phyloP scores from a whole-genome alignment of 139 green algal genomes.

The Parachlorella kessleri region DNA sequence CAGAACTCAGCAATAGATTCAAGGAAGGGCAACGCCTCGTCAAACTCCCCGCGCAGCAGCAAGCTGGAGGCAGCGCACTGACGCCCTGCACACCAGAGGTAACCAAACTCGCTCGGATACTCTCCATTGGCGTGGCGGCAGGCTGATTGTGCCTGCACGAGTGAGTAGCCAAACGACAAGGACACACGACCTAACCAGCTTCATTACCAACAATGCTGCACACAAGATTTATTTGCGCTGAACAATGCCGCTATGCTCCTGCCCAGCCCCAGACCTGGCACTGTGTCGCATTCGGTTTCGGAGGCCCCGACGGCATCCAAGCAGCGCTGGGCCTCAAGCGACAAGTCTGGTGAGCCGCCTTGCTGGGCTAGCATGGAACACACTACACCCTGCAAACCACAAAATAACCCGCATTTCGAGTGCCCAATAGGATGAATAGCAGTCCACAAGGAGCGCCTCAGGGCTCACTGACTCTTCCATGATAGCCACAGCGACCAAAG shows the following conservation, averaged over 20 bases:
- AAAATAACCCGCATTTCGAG: too few species aligned
- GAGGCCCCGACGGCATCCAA: conserved; percentile 80
- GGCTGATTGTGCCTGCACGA: not conserved
- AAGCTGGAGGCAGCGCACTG: conserved; percentile 89
- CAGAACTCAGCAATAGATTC: conserved; percentile 61
- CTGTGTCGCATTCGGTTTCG: conserved; percentile 83
- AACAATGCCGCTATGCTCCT: too few species aligned
- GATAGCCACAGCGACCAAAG: too few species aligned
- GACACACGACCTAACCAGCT: conserved; percentile 12
- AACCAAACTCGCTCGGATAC: too few species aligned
- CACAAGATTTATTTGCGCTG: too few species aligned
- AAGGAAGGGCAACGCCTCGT: conserved; percentile 64
- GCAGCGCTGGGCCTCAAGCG: conserved; percentile 81
- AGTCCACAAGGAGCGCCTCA: too few species aligned
- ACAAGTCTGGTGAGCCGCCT: conserved; percentile 57
- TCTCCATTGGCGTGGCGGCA: too few species aligned
- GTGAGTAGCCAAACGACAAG: not conserved
- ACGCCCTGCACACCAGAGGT: conserved; percentile 27
- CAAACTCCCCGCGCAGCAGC: conserved; percentile 78
- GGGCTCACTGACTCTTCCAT: too few species aligned
- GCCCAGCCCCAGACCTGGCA: conserved; percentile 26
- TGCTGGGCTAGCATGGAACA: conserved; percentile 71
- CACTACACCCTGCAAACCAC: conserved; percentile 74
- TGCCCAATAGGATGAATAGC: too few species aligned
- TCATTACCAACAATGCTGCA: not conserved